These are phyloP conservation scores for Malus fusca DNA, from an alignment of 306 rosid genomes.

Conservation along the genomic window DNA sequence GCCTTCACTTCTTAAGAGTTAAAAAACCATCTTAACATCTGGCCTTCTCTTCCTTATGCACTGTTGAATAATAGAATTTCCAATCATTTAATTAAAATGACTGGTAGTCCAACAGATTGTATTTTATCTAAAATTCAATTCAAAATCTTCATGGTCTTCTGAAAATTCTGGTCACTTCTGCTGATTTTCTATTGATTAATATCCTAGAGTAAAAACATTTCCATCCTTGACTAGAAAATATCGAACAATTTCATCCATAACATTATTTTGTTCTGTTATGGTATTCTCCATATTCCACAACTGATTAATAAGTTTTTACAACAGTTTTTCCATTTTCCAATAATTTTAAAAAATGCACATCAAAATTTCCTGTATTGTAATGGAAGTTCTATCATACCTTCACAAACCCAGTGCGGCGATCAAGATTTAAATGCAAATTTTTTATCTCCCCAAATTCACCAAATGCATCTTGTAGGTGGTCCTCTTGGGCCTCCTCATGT, in stretches of 20 bases:
- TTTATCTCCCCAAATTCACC: constrained; percentile 92
- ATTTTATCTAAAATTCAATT: background rate
- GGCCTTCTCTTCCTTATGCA: background rate
- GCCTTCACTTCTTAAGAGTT: background rate
- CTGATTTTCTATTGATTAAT: background rate
- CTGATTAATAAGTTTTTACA: background rate
- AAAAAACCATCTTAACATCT: background rate
- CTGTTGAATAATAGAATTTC: background rate
- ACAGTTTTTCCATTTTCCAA: background rate
- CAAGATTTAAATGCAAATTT: constrained; percentile 88
- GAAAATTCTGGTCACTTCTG: background rate
- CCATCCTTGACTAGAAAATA: background rate
- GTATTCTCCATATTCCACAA: background rate
- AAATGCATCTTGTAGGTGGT: constrained; percentile 75
- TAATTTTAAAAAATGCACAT: background rate
- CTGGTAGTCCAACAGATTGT: background rate
- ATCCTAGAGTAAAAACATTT: background rate
- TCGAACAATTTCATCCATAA: background rate
- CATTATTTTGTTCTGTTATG: background rate
- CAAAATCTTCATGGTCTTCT: background rate
- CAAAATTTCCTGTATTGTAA: background rate
- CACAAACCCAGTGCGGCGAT: constrained; percentile 96
- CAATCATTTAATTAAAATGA: background rate
- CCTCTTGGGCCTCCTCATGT: constrained; percentile 98
- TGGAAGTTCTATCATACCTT: constrained; percentile 40